Percentiles rank a stretch among this genome's conserved stretches.
These are phyloP conservation scores for Thozetella sp. DNA, from an alignment of 495 filamentous ascomycete genomes.

Conservation along the genomic window DNA sequence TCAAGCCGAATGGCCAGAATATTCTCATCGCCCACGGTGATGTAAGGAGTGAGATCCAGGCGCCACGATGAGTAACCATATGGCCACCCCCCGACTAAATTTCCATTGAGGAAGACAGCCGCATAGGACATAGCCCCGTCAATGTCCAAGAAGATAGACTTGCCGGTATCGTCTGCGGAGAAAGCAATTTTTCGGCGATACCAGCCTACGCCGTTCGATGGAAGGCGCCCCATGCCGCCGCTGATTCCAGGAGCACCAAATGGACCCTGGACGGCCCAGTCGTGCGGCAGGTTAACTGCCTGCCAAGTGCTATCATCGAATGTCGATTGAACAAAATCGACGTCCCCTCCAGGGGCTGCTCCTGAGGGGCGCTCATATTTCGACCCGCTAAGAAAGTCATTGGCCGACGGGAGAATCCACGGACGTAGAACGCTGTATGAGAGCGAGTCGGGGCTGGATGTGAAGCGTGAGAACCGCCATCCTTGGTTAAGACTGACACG, in stretches of 20 bases:
- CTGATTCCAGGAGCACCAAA: conserved; percentile 44
- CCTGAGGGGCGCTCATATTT: conserved; percentile 6
- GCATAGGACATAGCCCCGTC: conserved; percentile 46
- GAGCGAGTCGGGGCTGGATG: conserved; percentile 9
- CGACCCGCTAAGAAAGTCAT: conserved; percentile 10
- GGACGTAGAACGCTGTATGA: conserved; percentile 7
- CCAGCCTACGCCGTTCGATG: conserved; percentile 44
- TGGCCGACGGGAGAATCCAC: conserved; percentile 10
- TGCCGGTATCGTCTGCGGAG: conserved; percentile 19
- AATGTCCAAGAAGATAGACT: conserved; percentile 37
- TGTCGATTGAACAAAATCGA: conserved; percentile 5
- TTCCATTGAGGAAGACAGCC: conserved; percentile 41
- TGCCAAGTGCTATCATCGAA: conserved; percentile 15
- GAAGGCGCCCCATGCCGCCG: conserved; percentile 56
- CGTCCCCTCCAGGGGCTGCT: neutral
- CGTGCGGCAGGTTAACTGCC: conserved; percentile 22
- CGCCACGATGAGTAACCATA: conserved; percentile 44
- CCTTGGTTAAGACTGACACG: conserved; percentile 8
- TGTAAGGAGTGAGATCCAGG: conserved; percentile 39
- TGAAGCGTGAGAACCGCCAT: conserved; percentile 13
- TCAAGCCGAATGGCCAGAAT: conserved; percentile 43
- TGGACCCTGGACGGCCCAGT: conserved; percentile 44
- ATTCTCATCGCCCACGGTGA: conserved; percentile 31
- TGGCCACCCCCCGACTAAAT: conserved; percentile 43
- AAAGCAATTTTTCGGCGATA: conserved; percentile 38